phyloP scores from a whole-genome alignment of 345 rosid species.

The Punica granatum region DNA sequence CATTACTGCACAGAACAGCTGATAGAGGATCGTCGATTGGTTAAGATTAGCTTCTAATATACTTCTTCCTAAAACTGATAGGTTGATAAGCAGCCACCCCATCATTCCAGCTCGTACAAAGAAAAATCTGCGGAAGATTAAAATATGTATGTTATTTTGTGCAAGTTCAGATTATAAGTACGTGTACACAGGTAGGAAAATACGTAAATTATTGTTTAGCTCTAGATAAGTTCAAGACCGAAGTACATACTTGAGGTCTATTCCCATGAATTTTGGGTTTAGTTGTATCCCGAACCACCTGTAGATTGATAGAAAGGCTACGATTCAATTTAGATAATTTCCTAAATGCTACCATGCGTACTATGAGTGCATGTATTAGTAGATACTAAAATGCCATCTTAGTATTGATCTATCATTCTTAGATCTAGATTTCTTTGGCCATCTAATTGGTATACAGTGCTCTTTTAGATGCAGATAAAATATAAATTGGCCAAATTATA shows the following conservation, averaged over 20 bases:
- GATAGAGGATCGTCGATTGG: conserved; percentile 81
- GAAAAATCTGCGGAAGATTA: conserved; percentile 52
- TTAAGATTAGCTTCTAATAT: conserved; percentile 39
- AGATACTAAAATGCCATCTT: not conserved
- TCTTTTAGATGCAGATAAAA: not conserved
- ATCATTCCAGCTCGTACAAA: conserved; percentile 97
- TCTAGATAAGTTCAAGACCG: not conserved
- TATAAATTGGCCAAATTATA: not conserved
- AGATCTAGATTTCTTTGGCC: not conserved
- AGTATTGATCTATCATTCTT: not conserved
- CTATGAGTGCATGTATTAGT: not conserved
- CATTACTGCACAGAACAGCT: conserved; percentile 63
- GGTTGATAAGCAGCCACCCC: conserved; percentile 93
- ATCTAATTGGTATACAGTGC: not conserved
- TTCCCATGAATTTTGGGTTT: conserved; percentile 73
- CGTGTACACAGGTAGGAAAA: not conserved
- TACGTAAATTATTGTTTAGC: not conserved
- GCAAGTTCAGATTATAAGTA: not conserved
- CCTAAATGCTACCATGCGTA: not conserved
- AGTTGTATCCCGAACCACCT: conserved; percentile 96
- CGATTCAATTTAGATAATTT: not conserved
- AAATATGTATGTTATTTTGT: conserved; percentile 6
- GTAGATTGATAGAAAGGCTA: conserved; percentile 15
- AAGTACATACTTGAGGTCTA: conserved; percentile 80
- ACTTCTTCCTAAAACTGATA: conserved; percentile 76